Base-by-base conservation (phyloP, 2,329 filamentous ascomycete species). In the Sporothrix phasma region DNA sequence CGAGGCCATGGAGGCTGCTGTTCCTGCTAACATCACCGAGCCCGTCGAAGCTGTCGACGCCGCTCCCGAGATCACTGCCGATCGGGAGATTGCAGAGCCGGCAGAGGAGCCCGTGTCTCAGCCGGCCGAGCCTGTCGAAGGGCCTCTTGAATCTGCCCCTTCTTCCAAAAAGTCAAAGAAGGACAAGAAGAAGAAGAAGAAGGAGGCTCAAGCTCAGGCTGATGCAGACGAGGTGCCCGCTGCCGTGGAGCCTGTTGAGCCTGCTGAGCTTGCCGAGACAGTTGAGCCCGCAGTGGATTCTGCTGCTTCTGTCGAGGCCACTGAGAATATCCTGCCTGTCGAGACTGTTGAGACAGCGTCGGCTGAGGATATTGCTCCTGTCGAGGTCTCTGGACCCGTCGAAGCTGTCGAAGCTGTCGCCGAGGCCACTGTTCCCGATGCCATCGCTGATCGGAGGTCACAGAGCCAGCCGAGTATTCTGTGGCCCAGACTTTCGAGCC, bases 101-200 rank as follows among this genome's bases (percentile, higher is more conserved):
- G 8, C 13, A 24, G 51, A 56, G 17, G 31, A 59, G 15, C 2
- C 54, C 56, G 22, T 34, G 24, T 45, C 31, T 8, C 19, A 2
- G 37, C 26, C 8, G 61, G 58, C 41, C 3, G 37, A 58, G 2
- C 13, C 54, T 3, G 37, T 29, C 37, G 54, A 58, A 6, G 19
- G 5, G 2, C n/a, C 51, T 24, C 19, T 34, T 24, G 51, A 56
- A 10, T 1, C 10, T 26, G n/a, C 51, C n/a, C 49, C 45, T 17
- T 24, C 45, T 7, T n/a, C 53, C 19, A 37, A 63, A 41, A 19
- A 45, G 53, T 62, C 62, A 24, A 66, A 67, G 39, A 63, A 67
- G 41, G 61, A 39, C 22, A 51, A 59, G 39, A 37, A 39, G n/a
- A 26, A 47, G 41, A 64, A 61, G 49, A 66, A 66, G 31, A 66